phyloP scores from a whole-genome alignment of 257 asterid genomes.

The Fraxinus quadrangulata region DNA sequence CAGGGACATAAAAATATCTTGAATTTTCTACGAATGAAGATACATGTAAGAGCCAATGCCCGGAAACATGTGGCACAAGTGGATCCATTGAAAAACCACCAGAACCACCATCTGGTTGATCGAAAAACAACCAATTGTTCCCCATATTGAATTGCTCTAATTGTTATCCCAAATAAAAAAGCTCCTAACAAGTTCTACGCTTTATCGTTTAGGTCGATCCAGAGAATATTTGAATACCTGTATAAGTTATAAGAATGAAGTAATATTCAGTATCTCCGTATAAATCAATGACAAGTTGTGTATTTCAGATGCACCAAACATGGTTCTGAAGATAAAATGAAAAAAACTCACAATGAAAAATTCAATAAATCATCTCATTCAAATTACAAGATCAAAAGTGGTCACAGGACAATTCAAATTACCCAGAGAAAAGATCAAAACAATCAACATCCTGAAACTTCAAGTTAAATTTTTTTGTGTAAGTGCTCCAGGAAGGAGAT shows the following conservation, averaged over 20 bases:
- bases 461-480: neutral
- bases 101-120: slow-evolving; percentile 58
- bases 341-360: slow-evolving; percentile 2
- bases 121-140: slow-evolving; percentile 49
- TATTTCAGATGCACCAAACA: slow-evolving; percentile 11
- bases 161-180: slow-evolving; percentile 16
- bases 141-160: slow-evolving; percentile 34
- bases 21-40: slow-evolving; percentile 58
- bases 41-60: slow-evolving; percentile 55
- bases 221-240: slow-evolving; percentile 29
- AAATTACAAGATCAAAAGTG: neutral
- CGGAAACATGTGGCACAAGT: slow-evolving; percentile 50
- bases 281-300: slow-evolving; percentile 9
- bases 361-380: neutral
- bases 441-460: neutral
- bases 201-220: slow-evolving; percentile 13
- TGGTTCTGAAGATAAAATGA: neutral
- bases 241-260: slow-evolving; percentile 18
- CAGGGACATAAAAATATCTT: slow-evolving; percentile 53
- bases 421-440: neutral
- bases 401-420: neutral
- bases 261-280: slow-evolving; percentile 3
- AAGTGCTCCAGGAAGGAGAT: neutral
- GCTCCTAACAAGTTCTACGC: slow-evolving; percentile 14
- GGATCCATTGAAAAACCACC: slow-evolving; percentile 61